Evolutionary conservation across 2,329 filamentous ascomycete genomes (phyloP), one percentile per base, ranked within the genome.

Genomic region (Fusarium sp.): DNA sequence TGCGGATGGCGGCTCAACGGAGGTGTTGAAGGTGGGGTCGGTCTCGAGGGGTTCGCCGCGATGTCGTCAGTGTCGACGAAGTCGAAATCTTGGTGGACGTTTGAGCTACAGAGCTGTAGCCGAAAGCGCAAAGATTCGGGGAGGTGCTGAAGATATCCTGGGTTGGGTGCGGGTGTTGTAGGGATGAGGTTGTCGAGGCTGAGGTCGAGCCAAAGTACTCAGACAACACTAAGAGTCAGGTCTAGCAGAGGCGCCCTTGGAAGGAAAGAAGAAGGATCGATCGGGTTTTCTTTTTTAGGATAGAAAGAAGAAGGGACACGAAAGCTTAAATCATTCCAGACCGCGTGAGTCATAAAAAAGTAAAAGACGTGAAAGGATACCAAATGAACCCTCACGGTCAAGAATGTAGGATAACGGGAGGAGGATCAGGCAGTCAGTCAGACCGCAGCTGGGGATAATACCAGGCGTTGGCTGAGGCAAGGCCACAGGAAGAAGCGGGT

Each of bases 401-500:
- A 66, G 45, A 44, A 51, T 45, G 59, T 52, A 43, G 56, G 59
- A 69, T 49, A 65, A 18, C 42, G 42, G 22, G 42, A 61, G 59
- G 59, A 65, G 65, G 63, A 73, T 76, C 69, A 76, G 74, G 74
- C 74, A 76, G 60, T 61, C 63, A 39, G 72, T 76, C 72, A 75
- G 74, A 73, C 67, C 59, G 67, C 62, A 75, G 74, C 71, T 73
- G 71, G 61, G 60, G 70, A 59, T 65, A 60, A 63, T 66, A 58
- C 66, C 59, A 69, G 46, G 72, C 66, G 64, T 69, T 66, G 63
- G 54, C 63, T 74, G 71, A 75, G 67, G 69, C 71, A 74, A 71
- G 66, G 69, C 63, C 63, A 58, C 50, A 63, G 61, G 60, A 54
- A 57, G 58, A 63, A 73, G 68, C 53, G 69, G 70, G 58, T 45